These are phyloP conservation scores for Pseudogymnoascus sp. DNA, from an alignment of 2,329 filamentous ascomycete genomes.

Conservation along the genomic window DNA sequence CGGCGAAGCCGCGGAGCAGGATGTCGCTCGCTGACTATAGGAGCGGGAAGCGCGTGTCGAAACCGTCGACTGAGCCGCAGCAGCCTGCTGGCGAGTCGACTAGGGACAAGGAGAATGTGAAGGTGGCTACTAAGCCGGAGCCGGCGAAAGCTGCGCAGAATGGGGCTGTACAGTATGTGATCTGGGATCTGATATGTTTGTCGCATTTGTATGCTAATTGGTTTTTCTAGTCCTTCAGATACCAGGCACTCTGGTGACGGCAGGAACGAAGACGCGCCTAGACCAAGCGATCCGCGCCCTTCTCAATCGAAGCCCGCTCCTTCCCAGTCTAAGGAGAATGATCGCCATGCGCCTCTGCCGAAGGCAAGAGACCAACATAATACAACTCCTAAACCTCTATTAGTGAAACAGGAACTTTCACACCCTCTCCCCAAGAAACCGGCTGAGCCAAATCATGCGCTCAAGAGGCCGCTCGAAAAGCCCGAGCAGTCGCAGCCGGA, in stretches of 20 bases:
- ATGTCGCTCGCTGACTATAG: conserved; percentile 27
- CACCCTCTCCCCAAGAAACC: not conserved
- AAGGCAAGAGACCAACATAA: conserved; percentile 12
- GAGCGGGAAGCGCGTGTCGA: conserved; percentile 7
- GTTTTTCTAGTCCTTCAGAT: not conserved
- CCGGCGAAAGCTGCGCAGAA: not conserved
- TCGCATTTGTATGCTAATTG: not conserved
- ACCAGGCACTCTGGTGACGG: not conserved
- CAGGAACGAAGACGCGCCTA: not conserved
- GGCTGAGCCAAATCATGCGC: conserved; percentile 7
- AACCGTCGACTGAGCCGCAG: not conserved
- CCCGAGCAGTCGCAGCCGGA: conserved; percentile 19
- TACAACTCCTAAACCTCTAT: conserved; percentile 21
- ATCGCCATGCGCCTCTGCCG: conserved; percentile 8
- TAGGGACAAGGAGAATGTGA: not conserved
- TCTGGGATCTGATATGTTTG: not conserved
- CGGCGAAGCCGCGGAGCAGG: conserved; percentile 23
- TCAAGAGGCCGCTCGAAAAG: conserved; percentile 23
- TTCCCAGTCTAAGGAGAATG: not conserved
- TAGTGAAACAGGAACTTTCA: conserved; percentile 11
- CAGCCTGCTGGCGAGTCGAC: not conserved
- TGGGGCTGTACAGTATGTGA: not conserved
- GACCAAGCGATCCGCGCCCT: not conserved
- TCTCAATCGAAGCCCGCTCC: not conserved
- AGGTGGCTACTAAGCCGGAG: not conserved